Evolutionary conservation across 2,329 filamentous ascomycete genomes (phyloP), one percentile per base, ranked within the genome.

Genomic region (Leptographium galeiforme): DNA sequence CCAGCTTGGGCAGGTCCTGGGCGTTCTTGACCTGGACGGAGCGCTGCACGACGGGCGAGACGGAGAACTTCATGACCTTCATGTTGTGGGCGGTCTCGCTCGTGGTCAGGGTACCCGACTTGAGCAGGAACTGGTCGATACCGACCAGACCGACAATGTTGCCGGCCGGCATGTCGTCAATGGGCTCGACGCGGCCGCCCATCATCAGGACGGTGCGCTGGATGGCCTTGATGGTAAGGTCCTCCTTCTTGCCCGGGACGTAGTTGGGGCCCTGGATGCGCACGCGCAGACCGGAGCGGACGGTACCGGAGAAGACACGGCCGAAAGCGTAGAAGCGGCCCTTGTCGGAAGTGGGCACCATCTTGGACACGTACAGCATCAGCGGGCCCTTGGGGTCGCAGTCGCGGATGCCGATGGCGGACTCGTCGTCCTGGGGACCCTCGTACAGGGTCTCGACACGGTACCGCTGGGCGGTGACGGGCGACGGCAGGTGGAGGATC

Each of bases 41-140:
- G 64, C 91, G 91, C 77, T 87, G 91, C 63, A 98, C 93, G 76
- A 98, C 93, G 66, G 93, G 93, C 57, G 93, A 97, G 72, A 98
- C 93, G 69, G 93, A 98, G 87, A 98, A 98, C 82, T 96, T 97
- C 93, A 98, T 98, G 77, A 98, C 93, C 86, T 97, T 97, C 68
- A 98, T 78, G 85, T 98, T 98, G 86, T 98, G 93, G 71, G 93
- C 91, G 62, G 89, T 94, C 64, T 98, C 93, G 70, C 81, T 84
- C 71, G 91, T 97, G 75, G 90, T 95, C 66, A 98, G 87, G 68
- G 93, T 98, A 86, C 93, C 93, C 72, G 93, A 97, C 86, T 98
- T 98, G 80, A 98, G 89, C 81, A 98, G 81, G 88, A 97, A 98
- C 84, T 98, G 93, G 73, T 98, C 93, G 66, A 98, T 89, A 85